Evolutionary conservation across 2,329 filamentous ascomycete genomes (phyloP).

Genomic region (Aspergillus floridensis): DNA sequence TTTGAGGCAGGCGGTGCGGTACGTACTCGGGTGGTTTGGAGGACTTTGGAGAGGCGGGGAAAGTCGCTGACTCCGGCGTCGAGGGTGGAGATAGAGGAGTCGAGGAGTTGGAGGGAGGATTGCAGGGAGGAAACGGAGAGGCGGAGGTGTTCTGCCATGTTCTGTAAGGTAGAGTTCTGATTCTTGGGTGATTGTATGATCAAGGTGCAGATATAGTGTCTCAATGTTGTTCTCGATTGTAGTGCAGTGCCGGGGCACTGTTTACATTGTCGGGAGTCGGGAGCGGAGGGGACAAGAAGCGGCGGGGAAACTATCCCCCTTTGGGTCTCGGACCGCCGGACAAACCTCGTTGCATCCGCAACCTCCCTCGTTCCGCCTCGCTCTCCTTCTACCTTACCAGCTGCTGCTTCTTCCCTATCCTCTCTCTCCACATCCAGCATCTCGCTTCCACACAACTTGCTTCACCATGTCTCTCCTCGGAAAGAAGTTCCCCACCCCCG

Average conservation of each 20-base stretch:
- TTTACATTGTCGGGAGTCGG: constrained; percentile 26
- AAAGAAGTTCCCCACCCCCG: constrained; percentile 78
- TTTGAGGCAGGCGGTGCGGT: neutral
- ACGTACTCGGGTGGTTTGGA: constrained; percentile 61
- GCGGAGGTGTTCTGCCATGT: constrained; percentile 50
- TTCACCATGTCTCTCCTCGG: constrained; percentile 72
- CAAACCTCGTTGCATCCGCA: constrained; percentile 40
- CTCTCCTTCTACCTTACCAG: constrained; percentile 26
- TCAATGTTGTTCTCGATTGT: neutral
- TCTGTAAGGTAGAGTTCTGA: neutral
- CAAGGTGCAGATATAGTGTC: neutral
- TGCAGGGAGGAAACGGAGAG: constrained; percentile 61
- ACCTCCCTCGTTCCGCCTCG: constrained; percentile 24
- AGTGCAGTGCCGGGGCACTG: constrained; percentile 1
- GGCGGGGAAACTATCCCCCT: constrained; percentile 18
- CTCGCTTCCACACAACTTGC: constrained; percentile 33
- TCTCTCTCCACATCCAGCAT: constrained; percentile 25
- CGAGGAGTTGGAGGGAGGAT: constrained; percentile 60
- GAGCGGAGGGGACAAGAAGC: constrained; percentile 26
- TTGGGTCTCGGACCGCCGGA: constrained; percentile 27
- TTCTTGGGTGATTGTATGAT: neutral
- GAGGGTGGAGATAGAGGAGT: constrained; percentile 62
- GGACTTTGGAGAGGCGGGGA: constrained; percentile 60
- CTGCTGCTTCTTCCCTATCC: constrained; percentile 26
- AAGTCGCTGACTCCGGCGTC: constrained; percentile 63